Evolutionary conservation across 164 flowering plant species (phyloP).

Genomic region (Aristolochia contorta): DNA sequence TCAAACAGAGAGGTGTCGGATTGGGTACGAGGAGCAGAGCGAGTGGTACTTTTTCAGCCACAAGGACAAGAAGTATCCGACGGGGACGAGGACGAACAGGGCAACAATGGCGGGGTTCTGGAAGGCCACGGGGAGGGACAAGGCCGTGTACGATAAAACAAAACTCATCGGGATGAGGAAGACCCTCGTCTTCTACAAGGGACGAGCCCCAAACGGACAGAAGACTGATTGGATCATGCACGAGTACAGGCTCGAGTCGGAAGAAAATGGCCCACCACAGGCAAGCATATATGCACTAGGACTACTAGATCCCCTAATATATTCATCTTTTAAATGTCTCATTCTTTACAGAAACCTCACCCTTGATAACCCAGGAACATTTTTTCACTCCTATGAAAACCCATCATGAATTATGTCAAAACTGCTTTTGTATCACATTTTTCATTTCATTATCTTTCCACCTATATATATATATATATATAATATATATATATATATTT

Average conservation of each 20-base stretch:
- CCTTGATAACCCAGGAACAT: too few relatives aligned
- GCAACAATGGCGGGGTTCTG: conserved; percentile 89
- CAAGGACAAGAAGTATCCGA: conserved; percentile 90
- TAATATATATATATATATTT: too few relatives aligned
- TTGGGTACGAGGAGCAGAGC: conserved; percentile 75
- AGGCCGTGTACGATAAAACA: conserved; percentile 61
- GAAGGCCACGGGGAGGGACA: conserved; percentile 92
- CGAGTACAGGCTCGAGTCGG: conserved; percentile 75
- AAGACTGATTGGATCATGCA: conserved; percentile 96
- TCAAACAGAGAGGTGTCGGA: conserved; percentile 56
- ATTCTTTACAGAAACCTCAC: too few relatives aligned
- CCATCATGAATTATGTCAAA: too few relatives aligned
- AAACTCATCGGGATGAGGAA: conserved; percentile 88
- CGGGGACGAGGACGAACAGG: conserved; percentile 81
- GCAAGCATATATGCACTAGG: conserved; percentile 28
- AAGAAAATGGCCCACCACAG: conserved; percentile 84
- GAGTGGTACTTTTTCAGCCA: conserved; percentile 94
- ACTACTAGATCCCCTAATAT: too few relatives aligned
- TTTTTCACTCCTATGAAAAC: too few relatives aligned
- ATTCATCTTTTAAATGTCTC: too few relatives aligned
- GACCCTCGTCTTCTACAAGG: conserved; percentile 86
- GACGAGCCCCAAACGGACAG: conserved; percentile 89
- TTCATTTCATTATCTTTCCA: too few relatives aligned
- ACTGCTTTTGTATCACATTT: too few relatives aligned
- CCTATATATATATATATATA: too few relatives aligned